Base-by-base conservation (phyloP, 306 rosid genomes). In the Erythrophleum fordii region DNA sequence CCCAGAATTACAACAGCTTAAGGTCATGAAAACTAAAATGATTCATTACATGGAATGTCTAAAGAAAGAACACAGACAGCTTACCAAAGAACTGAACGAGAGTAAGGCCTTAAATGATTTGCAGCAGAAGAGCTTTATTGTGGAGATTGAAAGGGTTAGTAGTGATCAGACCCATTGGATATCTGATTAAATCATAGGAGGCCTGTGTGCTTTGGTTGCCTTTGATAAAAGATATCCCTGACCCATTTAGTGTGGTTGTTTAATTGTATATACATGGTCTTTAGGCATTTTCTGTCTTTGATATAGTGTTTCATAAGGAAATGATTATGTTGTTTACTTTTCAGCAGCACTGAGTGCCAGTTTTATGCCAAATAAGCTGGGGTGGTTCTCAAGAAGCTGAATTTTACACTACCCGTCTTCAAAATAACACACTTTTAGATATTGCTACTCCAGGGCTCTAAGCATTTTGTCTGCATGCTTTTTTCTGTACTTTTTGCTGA, bases 1-100 rank as follows among this genome's bases (percentile, higher is more conserved):
- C 34, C 64, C 64, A 58, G 64, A 23, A 58, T 58, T 25, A 31
- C 34, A 58, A 58, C 34, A 23, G 64, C 23, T 25, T 16, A 58
- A 58, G 34, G 18, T 11, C 3, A 14, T 11, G 31, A 58, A 23
- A 9, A 25, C 13, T 58, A 58, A 58, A 11, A 58, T 58, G 14
- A 58, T 58, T 25, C 18, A 12, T 58, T 17, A 25, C 64, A 58
- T 58, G 64, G 34, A 58, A 58, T 58, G 64, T 58, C 64, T 58
- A 23, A 12, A 58, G 64, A 25, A 58, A 25, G 64, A 58, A 25
- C 34, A 25, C 5, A 5, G 25, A 25, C 34, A 5, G 64, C 64
- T 58, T 58, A 58, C 34, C 4, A 29, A 58, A 34, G 64, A 58
- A 58, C 64, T 58, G 64, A 56, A 56, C 34, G 64, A 58, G 64